Base-by-base conservation (phyloP, 768 basidiomycete species). In the Mycena crocata region DNA sequence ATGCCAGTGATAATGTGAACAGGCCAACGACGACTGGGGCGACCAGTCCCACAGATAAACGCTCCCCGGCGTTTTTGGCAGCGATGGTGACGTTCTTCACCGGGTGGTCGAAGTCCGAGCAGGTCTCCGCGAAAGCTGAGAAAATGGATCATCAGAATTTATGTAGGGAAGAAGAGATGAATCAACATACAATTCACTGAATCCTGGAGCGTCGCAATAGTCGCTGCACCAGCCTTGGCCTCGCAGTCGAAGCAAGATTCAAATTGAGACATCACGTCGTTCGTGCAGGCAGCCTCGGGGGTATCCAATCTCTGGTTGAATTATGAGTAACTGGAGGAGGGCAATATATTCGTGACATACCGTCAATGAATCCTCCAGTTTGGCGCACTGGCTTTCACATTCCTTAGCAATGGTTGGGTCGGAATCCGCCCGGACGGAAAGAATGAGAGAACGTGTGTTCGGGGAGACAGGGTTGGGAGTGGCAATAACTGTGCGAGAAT, bases 181-280 rank as follows among this genome's bases (percentile, higher is more conserved):
- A 1, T 9, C n/a, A 39, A 17, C 60, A 5, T 28, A 67, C 66
- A 23, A 34, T 67, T 62, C 32, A 67, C 61, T 12, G 23, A 8
- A 1, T 48, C 44, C 28, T 67, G 66, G 12, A 67, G 56, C 5
- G 10, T 12, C 12, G 26, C 32, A 1, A 50, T n/a, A 21, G 60
- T 45, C 2, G 55, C 66, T 2, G 60, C 66, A 3, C 55, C 55
- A 7, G 37, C 31, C 2, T 42, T 42, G 1, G 42, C 60, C 55
- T 67, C 61, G 50, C 66, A 67, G 61, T 67, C 66, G 31, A 51
- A 58, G 56, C 66, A 62, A 2, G 60, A 7, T 28, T 62, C 44
- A 39, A 67, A 62, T 50, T 57, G 62, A 0, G 54, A 42, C 54
- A 67, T 58, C 24, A 67, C 40, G 48, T 30, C 19, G 32, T 30